Conservation (phyloP, 306 rosid genomes). For the Carpinus fangiana region DNA sequence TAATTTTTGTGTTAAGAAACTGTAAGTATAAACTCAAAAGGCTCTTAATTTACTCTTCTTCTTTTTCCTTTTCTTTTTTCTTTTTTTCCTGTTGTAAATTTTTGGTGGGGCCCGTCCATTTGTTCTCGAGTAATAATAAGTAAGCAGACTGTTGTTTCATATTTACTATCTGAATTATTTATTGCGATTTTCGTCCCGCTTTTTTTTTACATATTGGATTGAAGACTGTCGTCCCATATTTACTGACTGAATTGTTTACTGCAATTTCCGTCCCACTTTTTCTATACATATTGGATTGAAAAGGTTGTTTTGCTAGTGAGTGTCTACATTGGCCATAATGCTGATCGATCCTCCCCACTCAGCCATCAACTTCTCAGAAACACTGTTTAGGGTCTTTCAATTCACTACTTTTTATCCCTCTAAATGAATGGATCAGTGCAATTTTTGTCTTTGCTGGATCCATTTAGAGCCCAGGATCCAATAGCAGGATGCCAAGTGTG, state of each 20-base stretch:
- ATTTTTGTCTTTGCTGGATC: neutral
- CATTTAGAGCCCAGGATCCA: neutral
- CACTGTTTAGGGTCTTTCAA: neutral
- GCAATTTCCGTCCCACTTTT: neutral
- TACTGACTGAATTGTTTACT: too few species aligned
- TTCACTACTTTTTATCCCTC: neutral
- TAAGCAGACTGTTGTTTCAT: too few species aligned
- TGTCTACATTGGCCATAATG: neutral
- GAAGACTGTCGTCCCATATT: too few species aligned
- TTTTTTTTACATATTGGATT: too few species aligned
- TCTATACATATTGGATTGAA: neutral
- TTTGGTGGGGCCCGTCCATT: too few species aligned
- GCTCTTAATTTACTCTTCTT: neutral
- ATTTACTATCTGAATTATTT: neutral
- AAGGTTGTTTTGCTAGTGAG: neutral
- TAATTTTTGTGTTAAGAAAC: slow-evolving; percentile 27
- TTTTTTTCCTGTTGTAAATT: too few species aligned
- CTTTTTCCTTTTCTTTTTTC: too few species aligned
- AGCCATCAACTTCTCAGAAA: neutral
- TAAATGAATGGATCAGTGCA: neutral
- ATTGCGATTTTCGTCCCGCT: too few species aligned
- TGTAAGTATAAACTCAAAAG: slow-evolving; percentile 47
- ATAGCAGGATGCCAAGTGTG: neutral
- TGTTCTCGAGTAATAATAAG: too few species aligned
- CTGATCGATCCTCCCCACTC: neutral